Evolutionary conservation across 1,284 basidiomycete genomes (phyloP), one percentile per base, ranked within the genome.

Genomic region (Jaminaea rosea): DNA sequence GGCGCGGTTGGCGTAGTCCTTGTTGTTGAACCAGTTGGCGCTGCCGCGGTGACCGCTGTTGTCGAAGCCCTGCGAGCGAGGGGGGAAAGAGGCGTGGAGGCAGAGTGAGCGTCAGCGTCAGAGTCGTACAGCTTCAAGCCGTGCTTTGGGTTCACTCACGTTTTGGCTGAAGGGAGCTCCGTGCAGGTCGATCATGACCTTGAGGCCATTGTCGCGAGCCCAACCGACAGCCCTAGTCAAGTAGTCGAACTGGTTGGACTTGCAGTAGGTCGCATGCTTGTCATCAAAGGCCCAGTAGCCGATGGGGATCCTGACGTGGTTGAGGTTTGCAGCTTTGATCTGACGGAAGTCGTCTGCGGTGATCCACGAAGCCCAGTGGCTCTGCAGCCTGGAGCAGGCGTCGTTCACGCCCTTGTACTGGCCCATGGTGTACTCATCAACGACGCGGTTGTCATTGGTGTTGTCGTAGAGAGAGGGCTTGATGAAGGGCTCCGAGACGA

Each of bases 261-360:
- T 82, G 59, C 89, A 82, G 76, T 83, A 94, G 21, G 34, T 15
- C n/a, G 34, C 34, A 0, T 88, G 89, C 67, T 93, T 88, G 8
- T 84, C 88, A 49, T 91, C 86, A 62, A 87, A 89, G 1, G 90
- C 90, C 91, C 91, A 94, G 74, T 85, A 89, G 21, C 87, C 87
- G 58, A 94, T 86, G 2, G 90, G 90, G 34, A 94, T 76, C 32
- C 90, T 82, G 55, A 90, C 85, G 72, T 88, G 31, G 44, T 55
- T 88, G 48, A 88, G 76, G 8, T 85, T 85, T 15, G 85, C 86
- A 47, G 80, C 82, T 46, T 83, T 82, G 50, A 89, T 89, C 49
- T 78, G 80, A 34, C 75, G 74, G 63, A 91, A 84, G 72, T 91
- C 88, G 23, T 76, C 66, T 69, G 88, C 84, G 4, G 84, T 87